phyloP scores from a whole-genome alignment of 306 rosid genomes.

The Prunus persica region DNA sequence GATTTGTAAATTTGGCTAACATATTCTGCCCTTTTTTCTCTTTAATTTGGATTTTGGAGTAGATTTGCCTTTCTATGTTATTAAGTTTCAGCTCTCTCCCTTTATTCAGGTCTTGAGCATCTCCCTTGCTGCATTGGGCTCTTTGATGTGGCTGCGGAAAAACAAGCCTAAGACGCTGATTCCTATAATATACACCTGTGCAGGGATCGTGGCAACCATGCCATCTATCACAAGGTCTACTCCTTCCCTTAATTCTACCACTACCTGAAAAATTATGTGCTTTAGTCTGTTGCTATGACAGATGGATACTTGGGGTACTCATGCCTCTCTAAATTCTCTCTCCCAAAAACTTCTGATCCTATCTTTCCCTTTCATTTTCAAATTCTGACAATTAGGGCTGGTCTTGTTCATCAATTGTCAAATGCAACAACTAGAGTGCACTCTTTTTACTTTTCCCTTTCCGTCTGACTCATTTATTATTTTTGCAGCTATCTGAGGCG shows the following conservation, averaged over 20 bases:
- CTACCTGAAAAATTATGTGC: background rate
- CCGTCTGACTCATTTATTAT: slow-evolving; percentile 14
- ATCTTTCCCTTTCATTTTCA: background rate
- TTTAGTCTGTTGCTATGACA: background rate
- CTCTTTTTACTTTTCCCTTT: slow-evolving; percentile 6
- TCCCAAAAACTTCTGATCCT: background rate
- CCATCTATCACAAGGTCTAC: slow-evolving; percentile 93
- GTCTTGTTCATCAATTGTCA: background rate
- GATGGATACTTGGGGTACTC: background rate
- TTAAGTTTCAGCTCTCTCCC: slow-evolving; percentile 11
- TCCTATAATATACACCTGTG: slow-evolving; percentile 83
- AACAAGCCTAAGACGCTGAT: slow-evolving; percentile 88
- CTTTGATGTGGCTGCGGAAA: slow-evolving; percentile 97
- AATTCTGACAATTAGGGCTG: background rate
- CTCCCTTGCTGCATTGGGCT: slow-evolving; percentile 93
- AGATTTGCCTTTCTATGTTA: background rate
- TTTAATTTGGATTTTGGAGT: background rate
- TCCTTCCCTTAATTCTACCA: background rate
- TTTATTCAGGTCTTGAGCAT: slow-evolving; percentile 77
- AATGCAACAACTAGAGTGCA: background rate
- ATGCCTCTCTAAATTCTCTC: background rate
- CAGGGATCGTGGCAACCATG: slow-evolving; percentile 86
- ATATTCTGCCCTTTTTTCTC: background rate
- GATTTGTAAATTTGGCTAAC: background rate
- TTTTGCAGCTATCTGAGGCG: slow-evolving; percentile 83